These are phyloP conservation scores for Tylopilus cervinicoccineus DNA, from an alignment of 768 basidiomycete genomes.

Conservation along the genomic window DNA sequence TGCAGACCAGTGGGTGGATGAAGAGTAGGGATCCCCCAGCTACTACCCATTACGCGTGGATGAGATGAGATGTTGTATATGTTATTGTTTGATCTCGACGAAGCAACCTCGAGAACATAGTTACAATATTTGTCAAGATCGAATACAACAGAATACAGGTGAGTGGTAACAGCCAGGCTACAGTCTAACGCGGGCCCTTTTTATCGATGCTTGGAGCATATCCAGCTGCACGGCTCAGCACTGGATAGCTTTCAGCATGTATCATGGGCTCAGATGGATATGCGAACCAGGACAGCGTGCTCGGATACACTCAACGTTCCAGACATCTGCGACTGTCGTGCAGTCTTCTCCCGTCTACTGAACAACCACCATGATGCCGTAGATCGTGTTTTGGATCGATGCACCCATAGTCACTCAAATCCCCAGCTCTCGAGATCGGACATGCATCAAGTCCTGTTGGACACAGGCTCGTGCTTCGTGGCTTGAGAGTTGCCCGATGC, in stretches of 20 bases:
- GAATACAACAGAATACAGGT: neutral
- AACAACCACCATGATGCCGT: slow-evolving; percentile 74
- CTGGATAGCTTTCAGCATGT: slow-evolving; percentile 1
- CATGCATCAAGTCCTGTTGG: slow-evolving; percentile 54
- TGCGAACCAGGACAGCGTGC: slow-evolving; percentile 50
- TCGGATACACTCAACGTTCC: slow-evolving; percentile 67
- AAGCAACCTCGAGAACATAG: neutral
- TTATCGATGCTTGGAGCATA: slow-evolving; percentile 12
- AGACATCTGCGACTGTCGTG: slow-evolving; percentile 57
- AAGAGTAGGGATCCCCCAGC: slow-evolving; percentile 40
- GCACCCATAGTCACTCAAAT: slow-evolving; percentile 52
- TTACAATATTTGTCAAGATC: neutral
- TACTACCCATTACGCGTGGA: neutral
- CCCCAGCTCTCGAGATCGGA: slow-evolving; percentile 42
- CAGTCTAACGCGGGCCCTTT: slow-evolving; percentile 11
- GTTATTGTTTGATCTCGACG: neutral
- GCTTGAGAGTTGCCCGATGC: slow-evolving; percentile 31
- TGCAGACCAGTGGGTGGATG: slow-evolving; percentile 66
- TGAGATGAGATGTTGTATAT: neutral
- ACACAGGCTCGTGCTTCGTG: slow-evolving; percentile 43
- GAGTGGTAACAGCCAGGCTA: slow-evolving; percentile 2
- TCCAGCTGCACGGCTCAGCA: slow-evolving; percentile 11
- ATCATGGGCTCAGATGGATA: neutral
- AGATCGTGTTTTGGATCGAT: slow-evolving; percentile 61
- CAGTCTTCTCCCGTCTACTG: slow-evolving; percentile 71